Base-by-base conservation (phyloP, 2,329 filamentous ascomycete species). In the Rutstroemia sydowiana region DNA sequence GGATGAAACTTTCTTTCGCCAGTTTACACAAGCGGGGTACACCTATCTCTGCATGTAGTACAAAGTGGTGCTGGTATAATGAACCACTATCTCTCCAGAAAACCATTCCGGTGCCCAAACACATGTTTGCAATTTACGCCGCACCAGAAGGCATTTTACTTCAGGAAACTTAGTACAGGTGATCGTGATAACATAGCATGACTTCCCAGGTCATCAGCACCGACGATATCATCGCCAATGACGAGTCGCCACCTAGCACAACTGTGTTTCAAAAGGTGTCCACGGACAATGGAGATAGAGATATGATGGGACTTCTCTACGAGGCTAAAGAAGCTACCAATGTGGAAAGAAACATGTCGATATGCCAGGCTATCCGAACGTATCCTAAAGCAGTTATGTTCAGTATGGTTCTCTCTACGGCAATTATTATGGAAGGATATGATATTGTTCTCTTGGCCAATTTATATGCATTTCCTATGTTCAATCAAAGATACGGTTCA, bases 381-480 rank as follows among this genome's bases (percentile, higher is more conserved):
- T 95, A 95, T 65, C 89, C 88, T 53, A 92, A 95, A 72, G 90
- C 90, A 20, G 84, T 95, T 52, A 77, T 73, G 20, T 95, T 88
- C 88, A 88, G 84, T 61, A 64, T 95, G 46, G 73, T 95, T 54
- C 91, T 95, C 68, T 92, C 86, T n/a, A 92, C 88, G 0, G 91
- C 87, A 66, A 93, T 95, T 63, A 82, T 81, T 62, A 95, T 95
- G 90, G 89, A 95, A 69, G 89, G 88, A 31, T 95, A 91, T 71
- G 88, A 95, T 65, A 75, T 93, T 53, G 60, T 57, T 48, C 54
- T 65, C 43, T 49, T 65, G 42, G 61, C 57, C 41, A 65, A 58
- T 44, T 63, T 64, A 31, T 65, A 59, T 54, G 51, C 55, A 31
- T 52, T 63, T 64, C 68, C 56, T 5, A 57, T 51, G 59, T 71